Conservation (phyloP, 352 stramenopile genomes). For the Stephanocyclus meneghinianus region DNA sequence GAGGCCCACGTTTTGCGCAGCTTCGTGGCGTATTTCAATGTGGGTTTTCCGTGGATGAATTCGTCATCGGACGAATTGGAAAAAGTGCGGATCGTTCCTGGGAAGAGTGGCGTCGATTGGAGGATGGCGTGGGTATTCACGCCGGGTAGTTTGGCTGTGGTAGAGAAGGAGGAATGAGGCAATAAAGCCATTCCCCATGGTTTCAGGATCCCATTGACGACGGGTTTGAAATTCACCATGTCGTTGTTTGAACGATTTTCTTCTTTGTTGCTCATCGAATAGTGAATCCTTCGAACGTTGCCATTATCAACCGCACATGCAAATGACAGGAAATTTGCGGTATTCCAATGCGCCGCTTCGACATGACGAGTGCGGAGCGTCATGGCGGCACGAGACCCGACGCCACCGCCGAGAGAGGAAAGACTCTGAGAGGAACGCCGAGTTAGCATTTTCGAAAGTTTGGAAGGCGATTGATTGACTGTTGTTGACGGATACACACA, state of each 20-base stretch:
- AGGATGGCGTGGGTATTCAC: too few relatives aligned
- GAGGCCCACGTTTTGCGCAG: slow-evolving; percentile 38
- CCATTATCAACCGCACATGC: background rate
- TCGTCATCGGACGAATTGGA: background rate
- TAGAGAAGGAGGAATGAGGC: too few relatives aligned
- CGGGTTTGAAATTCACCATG: background rate
- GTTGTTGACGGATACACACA: too few relatives aligned
- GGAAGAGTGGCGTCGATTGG: too few relatives aligned
- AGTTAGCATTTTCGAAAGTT: too few relatives aligned
- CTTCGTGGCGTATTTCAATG: slow-evolving; percentile 23
- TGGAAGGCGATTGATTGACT: too few relatives aligned
- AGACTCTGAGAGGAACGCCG: background rate
- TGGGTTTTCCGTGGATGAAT: slow-evolving; percentile 36
- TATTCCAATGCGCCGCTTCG: background rate
- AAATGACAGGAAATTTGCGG: background rate
- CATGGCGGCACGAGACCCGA: background rate
- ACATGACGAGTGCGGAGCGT: background rate
- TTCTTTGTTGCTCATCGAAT: background rate
- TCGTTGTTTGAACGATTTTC: background rate
- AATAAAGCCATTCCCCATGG: too few relatives aligned
- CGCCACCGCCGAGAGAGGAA: background rate
- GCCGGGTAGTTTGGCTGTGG: too few relatives aligned
- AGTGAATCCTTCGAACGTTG: too few relatives aligned
- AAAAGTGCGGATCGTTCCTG: background rate
- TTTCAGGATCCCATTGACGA: background rate